Conservation (phyloP, 1,284 basidiomycete species). For the Irpex sp. region DNA sequence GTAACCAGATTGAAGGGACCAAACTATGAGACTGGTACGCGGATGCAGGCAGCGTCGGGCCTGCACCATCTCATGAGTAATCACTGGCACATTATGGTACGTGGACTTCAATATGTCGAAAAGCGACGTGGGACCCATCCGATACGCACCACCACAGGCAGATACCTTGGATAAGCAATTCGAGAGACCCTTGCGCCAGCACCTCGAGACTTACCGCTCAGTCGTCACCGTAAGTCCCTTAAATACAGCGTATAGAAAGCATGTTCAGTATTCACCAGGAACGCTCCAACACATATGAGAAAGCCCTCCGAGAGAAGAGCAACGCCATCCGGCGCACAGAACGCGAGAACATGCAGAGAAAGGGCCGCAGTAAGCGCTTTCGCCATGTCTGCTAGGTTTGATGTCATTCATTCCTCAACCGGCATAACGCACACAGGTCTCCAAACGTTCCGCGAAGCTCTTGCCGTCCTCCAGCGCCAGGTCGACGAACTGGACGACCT, state of each 20-base stretch:
- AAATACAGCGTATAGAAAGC: not conserved
- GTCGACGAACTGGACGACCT: constrained; percentile 85
- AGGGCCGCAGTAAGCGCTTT: constrained; percentile 67
- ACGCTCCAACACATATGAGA: constrained; percentile 78
- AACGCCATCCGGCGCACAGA: constrained; percentile 88
- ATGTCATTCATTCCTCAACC: not conserved
- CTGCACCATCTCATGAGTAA: constrained; percentile 91
- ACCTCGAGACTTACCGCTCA: constrained; percentile 77
- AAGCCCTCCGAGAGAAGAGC: constrained; percentile 77
- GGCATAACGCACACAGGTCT: constrained; percentile 51
- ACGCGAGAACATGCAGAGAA: constrained; percentile 78
- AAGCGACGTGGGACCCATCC: not conserved
- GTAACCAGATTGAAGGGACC: constrained; percentile 69
- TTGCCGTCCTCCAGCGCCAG: constrained; percentile 80
- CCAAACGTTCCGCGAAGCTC: constrained; percentile 82
- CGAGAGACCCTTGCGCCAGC: constrained; percentile 83
- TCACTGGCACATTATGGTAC: constrained; percentile 86
- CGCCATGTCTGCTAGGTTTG: not conserved
- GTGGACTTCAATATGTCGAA: constrained; percentile 17
- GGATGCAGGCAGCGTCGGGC: constrained; percentile 82
- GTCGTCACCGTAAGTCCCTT: constrained; percentile 59
- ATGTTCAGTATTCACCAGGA: constrained; percentile 42
- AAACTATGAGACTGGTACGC: constrained; percentile 71
- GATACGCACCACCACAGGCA: constrained; percentile 42
- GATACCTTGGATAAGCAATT: constrained; percentile 88